phyloP scores from a whole-genome alignment of 139 green algal genomes.

The Chlamydomonas sphaeroides region DNA sequence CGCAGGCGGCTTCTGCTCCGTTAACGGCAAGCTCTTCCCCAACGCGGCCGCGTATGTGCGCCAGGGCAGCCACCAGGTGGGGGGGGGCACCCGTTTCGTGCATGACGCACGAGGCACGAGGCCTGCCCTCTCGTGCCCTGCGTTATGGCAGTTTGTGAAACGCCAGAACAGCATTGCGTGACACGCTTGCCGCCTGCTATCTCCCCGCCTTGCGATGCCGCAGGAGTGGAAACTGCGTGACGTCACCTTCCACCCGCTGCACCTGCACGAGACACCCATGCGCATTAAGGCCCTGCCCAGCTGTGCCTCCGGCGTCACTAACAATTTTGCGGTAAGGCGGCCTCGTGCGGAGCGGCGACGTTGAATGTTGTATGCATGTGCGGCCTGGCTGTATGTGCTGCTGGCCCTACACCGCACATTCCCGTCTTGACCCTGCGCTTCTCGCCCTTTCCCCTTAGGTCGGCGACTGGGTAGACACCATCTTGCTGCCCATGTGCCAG shows the following conservation, averaged over 20 bases:
- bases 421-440: too few relatives aligned
- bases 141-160: background rate
- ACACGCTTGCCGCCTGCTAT: background rate
- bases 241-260: constrained; percentile 29
- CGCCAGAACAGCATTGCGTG: background rate
- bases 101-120: background rate
- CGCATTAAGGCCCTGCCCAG: background rate
- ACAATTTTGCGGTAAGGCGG: too few relatives aligned
- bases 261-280: constrained; percentile 31
- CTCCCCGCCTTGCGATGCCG: background rate
- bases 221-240: constrained; percentile 19
- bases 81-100: background rate
- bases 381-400: too few relatives aligned
- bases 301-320: constrained; percentile 6
- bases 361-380: too few relatives aligned
- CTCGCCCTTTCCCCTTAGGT: too few relatives aligned
- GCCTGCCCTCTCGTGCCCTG: background rate
- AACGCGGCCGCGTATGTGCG: background rate
- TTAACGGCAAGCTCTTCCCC: constrained; percentile 8
- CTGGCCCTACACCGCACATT: too few relatives aligned
- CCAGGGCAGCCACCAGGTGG: constrained; percentile 1
- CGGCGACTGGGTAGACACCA: too few relatives aligned
- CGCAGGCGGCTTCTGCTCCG: constrained; percentile 3
- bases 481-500: too few relatives aligned
- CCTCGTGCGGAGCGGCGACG: too few relatives aligned